These are phyloP conservation scores for Cnidoscolus chayamansa DNA, from an alignment of 441 rosid species.

Conservation along the genomic window DNA sequence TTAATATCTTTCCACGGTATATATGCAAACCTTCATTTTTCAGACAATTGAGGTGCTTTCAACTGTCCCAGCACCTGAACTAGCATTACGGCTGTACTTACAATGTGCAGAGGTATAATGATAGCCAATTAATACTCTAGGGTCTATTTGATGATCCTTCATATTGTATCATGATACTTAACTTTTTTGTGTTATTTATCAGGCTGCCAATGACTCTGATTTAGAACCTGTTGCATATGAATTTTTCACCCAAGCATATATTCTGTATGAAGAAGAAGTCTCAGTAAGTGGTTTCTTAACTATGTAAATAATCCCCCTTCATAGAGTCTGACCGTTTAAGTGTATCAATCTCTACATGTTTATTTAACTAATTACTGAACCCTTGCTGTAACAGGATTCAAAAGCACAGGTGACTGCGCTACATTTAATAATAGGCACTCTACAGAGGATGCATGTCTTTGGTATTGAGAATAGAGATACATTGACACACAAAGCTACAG, in stretches of 20 bases:
- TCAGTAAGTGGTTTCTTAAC: conserved; percentile 54
- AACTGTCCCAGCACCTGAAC: conserved; percentile 78
- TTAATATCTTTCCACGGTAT: background rate
- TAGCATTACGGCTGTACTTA: conserved; percentile 79
- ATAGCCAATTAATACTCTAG: background rate
- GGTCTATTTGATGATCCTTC: conserved; percentile 16
- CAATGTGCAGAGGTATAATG: conserved; percentile 92
- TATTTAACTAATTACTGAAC: conserved; percentile 10
- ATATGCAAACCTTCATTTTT: conserved; percentile 17
- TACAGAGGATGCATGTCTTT: conserved; percentile 96
- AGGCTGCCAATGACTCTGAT: conserved; percentile 98
- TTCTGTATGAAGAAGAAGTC: conserved; percentile 90
- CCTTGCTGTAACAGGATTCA: conserved; percentile 63
- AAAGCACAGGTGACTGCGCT: conserved; percentile 91
- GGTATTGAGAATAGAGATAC: conserved; percentile 99
- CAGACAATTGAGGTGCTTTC: conserved; percentile 87
- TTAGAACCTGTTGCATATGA: conserved; percentile 96
- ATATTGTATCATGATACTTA: conserved; percentile 16
- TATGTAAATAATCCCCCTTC: background rate
- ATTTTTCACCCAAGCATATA: conserved; percentile 97
- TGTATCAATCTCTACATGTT: conserved; percentile 1
- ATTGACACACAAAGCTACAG: conserved; percentile 90
- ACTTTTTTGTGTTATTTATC: conserved; percentile 25
- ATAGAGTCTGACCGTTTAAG: background rate
- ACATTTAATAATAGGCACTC: conserved; percentile 87